These are phyloP conservation scores for Aegilops speltoides DNA, from an alignment of 176 grass and related monocot genomes.

Conservation along the genomic window DNA sequence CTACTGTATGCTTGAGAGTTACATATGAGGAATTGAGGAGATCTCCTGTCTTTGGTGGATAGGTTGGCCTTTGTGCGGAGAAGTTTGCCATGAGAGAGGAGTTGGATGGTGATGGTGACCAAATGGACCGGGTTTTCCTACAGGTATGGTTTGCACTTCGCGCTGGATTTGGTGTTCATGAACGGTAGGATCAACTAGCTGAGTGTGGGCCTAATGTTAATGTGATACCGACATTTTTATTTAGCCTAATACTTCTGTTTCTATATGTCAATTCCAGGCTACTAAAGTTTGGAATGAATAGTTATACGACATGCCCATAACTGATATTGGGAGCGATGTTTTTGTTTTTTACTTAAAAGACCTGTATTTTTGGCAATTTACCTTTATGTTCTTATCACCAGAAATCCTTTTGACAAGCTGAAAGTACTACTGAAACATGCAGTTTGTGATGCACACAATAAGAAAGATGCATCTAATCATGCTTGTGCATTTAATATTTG, in stretches of 20 bases:
- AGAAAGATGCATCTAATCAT: constrained; percentile 2
- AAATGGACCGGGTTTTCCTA: constrained; percentile 63
- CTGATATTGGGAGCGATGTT: background rate
- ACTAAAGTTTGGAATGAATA: constrained; percentile 10
- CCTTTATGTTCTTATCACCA: background rate
- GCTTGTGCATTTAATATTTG: background rate
- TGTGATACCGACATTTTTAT: background rate
- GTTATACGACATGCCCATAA: background rate
- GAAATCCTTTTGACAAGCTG: background rate
- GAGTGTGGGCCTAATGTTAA: background rate
- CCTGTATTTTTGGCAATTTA: background rate
- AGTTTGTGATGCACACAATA: background rate
- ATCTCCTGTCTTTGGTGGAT: constrained; percentile 11
- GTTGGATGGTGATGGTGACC: constrained; percentile 6
- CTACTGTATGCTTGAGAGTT: background rate
- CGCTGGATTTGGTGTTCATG: background rate
- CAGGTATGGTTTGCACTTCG: constrained; percentile 47
- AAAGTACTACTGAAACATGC: background rate
- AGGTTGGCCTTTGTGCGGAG: constrained; percentile 59
- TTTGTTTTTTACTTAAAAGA: background rate
- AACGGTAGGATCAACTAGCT: background rate
- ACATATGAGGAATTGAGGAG: background rate
- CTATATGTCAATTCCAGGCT: background rate
- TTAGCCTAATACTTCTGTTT: background rate
- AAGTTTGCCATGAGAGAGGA: constrained; percentile 43